Conservation (phyloP, 208 protist species). For the Cochliopodium minus region DNA sequence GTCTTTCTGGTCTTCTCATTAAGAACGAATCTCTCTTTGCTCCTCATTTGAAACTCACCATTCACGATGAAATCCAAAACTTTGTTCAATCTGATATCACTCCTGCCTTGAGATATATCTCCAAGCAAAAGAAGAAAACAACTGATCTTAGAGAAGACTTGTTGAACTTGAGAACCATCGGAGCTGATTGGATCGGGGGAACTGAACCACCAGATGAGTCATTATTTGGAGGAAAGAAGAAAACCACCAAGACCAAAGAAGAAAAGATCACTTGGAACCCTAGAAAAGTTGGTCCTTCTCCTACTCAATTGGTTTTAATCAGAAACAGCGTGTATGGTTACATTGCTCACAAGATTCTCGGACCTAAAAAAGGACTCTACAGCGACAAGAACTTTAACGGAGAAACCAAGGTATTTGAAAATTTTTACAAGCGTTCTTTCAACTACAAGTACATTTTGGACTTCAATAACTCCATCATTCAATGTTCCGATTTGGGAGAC, state of each 20-base stretch:
- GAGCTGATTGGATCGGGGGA: not conserved
- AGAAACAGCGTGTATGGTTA: constrained; percentile 3
- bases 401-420: constrained; percentile 18
- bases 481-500: constrained; percentile 28
- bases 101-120: constrained; percentile 23
- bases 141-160: constrained; percentile 12
- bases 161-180: not conserved
- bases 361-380: not conserved
- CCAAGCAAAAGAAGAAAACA: constrained; percentile 24
- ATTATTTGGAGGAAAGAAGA: not conserved
- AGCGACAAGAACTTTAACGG: constrained; percentile 28
- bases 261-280: too few species aligned
- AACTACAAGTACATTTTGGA: constrained; percentile 32
- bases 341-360: not conserved
- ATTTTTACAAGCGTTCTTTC: constrained; percentile 25
- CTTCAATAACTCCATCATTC: constrained; percentile 13
- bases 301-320: constrained; percentile 13
- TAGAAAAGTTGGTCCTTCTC: not conserved
- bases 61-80: constrained; percentile 38
- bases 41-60: constrained; percentile 22
- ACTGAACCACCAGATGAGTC: not conserved
- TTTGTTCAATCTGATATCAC: constrained; percentile 39
- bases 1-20: constrained; percentile 19
- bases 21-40: constrained; percentile 19
- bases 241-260: not conserved